These are phyloP conservation scores for Colletotrichum tropicale DNA, from an alignment of 2,329 filamentous ascomycete genomes.

Conservation along the genomic window DNA sequence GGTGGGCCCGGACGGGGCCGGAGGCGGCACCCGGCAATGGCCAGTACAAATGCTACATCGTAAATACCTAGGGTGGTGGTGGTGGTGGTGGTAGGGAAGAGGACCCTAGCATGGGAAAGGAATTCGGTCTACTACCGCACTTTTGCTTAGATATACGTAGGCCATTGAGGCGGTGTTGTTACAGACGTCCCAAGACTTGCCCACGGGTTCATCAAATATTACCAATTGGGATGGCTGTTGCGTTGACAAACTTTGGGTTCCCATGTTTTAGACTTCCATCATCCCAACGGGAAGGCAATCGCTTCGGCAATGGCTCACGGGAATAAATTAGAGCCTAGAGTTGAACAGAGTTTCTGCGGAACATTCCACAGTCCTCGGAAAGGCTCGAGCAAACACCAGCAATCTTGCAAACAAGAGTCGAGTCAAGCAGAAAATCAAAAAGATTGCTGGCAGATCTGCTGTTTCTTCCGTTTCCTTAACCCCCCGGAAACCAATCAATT, in stretches of 20 bases:
- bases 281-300: background rate
- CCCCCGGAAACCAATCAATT: background rate
- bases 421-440: background rate
- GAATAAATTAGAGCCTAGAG: background rate
- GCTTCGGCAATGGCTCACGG: background rate
- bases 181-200: background rate
- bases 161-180: slow-evolving; percentile 9
- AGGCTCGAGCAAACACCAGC: background rate
- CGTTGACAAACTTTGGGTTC: background rate
- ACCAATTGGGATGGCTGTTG: background rate
- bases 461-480: background rate
- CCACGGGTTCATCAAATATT: background rate
- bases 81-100: background rate
- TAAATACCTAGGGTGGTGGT: background rate
- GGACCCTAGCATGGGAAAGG: background rate
- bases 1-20: slow-evolving; percentile 2
- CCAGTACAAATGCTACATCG: background rate
- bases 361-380: background rate
- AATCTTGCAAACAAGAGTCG: background rate
- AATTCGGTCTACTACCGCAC: background rate
- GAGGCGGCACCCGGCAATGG: slow-evolving; percentile 4
- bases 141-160: background rate
- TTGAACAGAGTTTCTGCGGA: background rate
- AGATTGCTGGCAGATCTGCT: background rate
- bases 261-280: slow-evolving; percentile 13